Base-by-base conservation (phyloP, 2,329 filamentous ascomycete species). In the Epichloe hybrida region DNA sequence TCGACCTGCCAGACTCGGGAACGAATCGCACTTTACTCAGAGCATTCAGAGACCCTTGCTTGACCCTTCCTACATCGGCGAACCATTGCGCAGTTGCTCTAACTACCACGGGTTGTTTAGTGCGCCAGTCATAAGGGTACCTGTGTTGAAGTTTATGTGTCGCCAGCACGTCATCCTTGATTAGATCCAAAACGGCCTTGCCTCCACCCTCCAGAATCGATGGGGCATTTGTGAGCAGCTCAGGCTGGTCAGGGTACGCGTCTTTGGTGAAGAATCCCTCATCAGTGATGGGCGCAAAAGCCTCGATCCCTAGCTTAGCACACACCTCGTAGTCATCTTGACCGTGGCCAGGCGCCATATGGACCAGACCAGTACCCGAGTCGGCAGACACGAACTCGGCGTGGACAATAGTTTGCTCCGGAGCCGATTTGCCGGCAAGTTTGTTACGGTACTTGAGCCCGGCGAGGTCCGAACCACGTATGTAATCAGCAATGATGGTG, bases 31-130 rank as follows among this genome's bases (percentile, higher is more conserved):
- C 88, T 38, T 78, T 65, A 0, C 81, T 70, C 11, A 98, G 71
- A 8, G 88, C 79, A 15, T 74, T 66, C 23, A 95, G 69, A 0
- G 90, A 87, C 35, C 79, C 73, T 1, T 79, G 72, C 59, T 94
- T 94, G 66, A 97, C 91, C 48, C 76, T 79, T 13, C 77, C 88
- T 2, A 96, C 88, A 65, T 97, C 88, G 11, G 93, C 89, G 63
- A 98, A 98, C 93, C 93, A 98, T 68, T 98, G 93, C 38, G 90
- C 88, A 0, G 94, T 98, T 3, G 93, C 91, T 56, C 93, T 75
- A 36, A 94, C 80, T 53, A 98, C 88, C 47, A 98, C 83, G 1
- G 93, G 93, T 57, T 86, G 76, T 67, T 97, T 98, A 0, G 91
- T 95, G 50, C 93, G 79, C 93, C 93, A 98, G 68, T 98, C 93